phyloP scores from a whole-genome alignment of 208 protist genomes.

The Trypanosoma congolense region DNA sequence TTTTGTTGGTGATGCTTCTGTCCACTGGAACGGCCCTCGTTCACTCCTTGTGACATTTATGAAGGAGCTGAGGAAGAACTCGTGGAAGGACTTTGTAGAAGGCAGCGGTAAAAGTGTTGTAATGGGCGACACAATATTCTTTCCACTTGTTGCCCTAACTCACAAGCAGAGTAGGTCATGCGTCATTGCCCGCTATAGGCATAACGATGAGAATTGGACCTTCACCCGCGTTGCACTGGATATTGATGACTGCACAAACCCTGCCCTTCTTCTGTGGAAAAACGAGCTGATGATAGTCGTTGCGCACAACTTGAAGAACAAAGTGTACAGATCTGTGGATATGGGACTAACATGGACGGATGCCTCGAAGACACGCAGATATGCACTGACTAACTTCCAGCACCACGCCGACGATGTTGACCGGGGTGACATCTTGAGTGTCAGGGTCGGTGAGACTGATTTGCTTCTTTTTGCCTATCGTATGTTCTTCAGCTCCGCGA shows the following conservation, averaged over 20 bases:
- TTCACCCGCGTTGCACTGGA: background rate
- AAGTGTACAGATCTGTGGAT: slow-evolving; percentile 8
- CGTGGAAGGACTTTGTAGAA: background rate
- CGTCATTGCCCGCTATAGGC: background rate
- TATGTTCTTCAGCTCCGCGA: background rate
- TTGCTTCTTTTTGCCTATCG: slow-evolving; percentile 10
- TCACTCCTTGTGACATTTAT: background rate
- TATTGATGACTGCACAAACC: background rate
- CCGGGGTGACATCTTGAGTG: background rate
- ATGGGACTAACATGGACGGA: slow-evolving; percentile 13
- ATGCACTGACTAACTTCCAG: background rate
- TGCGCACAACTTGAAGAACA: background rate
- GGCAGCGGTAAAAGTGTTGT: background rate
- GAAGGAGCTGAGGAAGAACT: background rate
- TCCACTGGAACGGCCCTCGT: background rate
- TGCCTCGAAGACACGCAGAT: background rate
- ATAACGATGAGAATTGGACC: background rate
- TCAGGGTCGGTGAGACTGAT: slow-evolving; percentile 1
- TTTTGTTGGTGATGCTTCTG: background rate
- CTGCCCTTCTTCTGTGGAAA: slow-evolving; percentile 2
- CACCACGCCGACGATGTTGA: background rate
- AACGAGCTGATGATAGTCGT: slow-evolving; percentile 1
- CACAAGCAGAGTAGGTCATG: background rate
- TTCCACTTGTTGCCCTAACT: background rate
- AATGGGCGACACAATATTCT: background rate